Evolutionary conservation across 2,329 filamentous ascomycete species (phyloP), one percentile per base, ranked within the genome.

Genomic region (Xylaria sp.): DNA sequence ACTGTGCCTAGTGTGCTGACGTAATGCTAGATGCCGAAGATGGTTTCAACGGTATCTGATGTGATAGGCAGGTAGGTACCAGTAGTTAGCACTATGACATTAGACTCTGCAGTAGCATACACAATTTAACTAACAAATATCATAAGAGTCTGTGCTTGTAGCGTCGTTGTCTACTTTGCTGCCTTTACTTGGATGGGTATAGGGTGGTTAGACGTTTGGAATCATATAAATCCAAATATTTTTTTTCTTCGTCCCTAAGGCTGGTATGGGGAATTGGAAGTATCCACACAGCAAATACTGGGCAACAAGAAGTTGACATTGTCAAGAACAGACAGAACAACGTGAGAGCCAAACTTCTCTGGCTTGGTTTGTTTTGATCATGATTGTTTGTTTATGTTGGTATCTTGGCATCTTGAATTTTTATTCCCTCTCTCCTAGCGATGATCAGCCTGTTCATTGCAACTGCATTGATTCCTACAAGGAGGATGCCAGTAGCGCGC

Each of bases 401-500:
- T 41, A 13, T 41, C 12, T 41, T 10, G 9, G 43, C 6, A n/a
- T 15, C 39, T 55, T 36, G 18, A 6, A 36, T 20, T 10, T 36
- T 5, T 36, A 20, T 36, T 12, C 9, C 12, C 3, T 23, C 23
- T 20, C n/a, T 46, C 15, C 15, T 6, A 20, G 31, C 51, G 51
- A 18, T 2, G 55, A 57, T 57, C 36, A 25, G 20, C 36, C 36
- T 43, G 39, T 28, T 15, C 36, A 8, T 28, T 36, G 55, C 55
- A 43, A 8, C n/a, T 36, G 55, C 55, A 43, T 57, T 57, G 55
- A 23, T 25, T 43, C 20, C 28, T 28, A 25, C 36, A 41, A 43
- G 12, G 28, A 43, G 23, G 13, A 18, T 28, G 25, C 36, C 9
- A 28, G 33, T 43, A 20, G 54, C 12, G 23, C 18, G 20, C n/a